Percentiles rank a stretch among this genome's conserved stretches.
Conservation (phyloP, 2,329 filamentous ascomycete species). For the Colletotrichum abscissum region DNA sequence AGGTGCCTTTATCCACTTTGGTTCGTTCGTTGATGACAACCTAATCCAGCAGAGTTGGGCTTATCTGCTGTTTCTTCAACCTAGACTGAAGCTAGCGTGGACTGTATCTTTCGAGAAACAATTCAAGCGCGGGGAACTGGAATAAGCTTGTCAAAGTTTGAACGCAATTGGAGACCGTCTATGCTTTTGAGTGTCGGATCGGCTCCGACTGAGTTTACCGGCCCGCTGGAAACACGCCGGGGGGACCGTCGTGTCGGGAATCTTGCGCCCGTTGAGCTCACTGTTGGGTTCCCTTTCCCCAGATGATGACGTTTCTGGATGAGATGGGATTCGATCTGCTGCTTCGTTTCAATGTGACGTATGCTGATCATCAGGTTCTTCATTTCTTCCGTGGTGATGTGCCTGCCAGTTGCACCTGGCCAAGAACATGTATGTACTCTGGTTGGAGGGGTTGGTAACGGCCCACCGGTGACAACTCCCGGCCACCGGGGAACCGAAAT, state of each 20-base stretch:
- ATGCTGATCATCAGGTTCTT: too few species aligned
- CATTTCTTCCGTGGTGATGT: too few species aligned
- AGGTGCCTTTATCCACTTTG: too few species aligned
- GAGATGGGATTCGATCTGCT: too few species aligned
- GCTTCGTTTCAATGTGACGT: too few species aligned
- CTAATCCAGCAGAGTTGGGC: not conserved
- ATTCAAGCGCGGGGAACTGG: not conserved
- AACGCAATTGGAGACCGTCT: not conserved
- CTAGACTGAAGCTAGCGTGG: not conserved
- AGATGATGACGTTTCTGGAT: not conserved
- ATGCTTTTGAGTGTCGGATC: not conserved
- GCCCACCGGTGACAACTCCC: too few species aligned
- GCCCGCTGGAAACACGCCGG: not conserved
- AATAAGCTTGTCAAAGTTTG: not conserved
- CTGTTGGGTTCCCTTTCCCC: not conserved
- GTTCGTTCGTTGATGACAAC: too few species aligned
- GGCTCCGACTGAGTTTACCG: slow-evolving; percentile 3
- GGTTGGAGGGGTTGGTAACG: too few species aligned
- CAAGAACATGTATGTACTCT: too few species aligned
- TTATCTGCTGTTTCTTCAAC: not conserved
- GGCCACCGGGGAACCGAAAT: not conserved
- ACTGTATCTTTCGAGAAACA: not conserved
- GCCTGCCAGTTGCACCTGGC: too few species aligned
- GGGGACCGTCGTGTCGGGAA: not conserved
- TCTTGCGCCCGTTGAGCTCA: not conserved